Conservation (phyloP, 1,284 basidiomycete species). For the Malassezia cuniculi region DNA sequence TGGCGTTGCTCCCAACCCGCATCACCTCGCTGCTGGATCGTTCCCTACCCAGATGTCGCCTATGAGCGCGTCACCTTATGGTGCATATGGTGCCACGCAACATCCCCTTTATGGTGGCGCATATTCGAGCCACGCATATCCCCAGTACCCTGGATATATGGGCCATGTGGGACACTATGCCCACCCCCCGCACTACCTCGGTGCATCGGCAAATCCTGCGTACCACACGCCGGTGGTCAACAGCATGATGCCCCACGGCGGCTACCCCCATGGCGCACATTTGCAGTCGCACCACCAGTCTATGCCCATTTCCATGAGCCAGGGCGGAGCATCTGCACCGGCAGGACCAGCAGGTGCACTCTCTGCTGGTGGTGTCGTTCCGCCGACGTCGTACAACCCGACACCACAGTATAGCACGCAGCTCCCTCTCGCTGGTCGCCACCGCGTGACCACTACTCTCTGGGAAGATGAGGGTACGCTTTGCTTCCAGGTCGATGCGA, state of each 20-base stretch:
- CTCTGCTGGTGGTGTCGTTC: constrained; percentile 4
- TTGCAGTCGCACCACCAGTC: constrained; percentile 12
- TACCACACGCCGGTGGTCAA: constrained; percentile 13
- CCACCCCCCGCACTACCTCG: constrained; percentile 11
- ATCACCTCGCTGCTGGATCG: constrained; percentile 10
- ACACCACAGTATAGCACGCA: constrained; percentile 37
- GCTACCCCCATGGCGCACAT: constrained; percentile 9
- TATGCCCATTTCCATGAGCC: constrained; percentile 5
- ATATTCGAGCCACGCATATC: constrained; percentile 12
- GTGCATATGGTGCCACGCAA: constrained; percentile 7
- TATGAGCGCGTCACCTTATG: constrained; percentile 13
- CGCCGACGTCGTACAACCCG: constrained; percentile 24
- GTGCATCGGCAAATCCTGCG: constrained; percentile 4
- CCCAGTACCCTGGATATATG: constrained; percentile 12
- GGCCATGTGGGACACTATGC: constrained; percentile 13
- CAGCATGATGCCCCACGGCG: constrained; percentile 11
- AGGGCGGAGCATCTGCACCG: neutral
- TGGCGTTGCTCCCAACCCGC: constrained; percentile 3
- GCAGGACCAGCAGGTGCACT: constrained; percentile 3
- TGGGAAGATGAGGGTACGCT: constrained; percentile 45
- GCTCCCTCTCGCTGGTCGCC: constrained; percentile 35
- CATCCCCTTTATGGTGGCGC: constrained; percentile 14
- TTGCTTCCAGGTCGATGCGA: constrained; percentile 44
- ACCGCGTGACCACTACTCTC: constrained; percentile 42
- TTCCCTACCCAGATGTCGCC: constrained; percentile 14